Base-by-base conservation (phyloP, 2,329 filamentous ascomycete genomes). In the Aciculosporium take region DNA sequence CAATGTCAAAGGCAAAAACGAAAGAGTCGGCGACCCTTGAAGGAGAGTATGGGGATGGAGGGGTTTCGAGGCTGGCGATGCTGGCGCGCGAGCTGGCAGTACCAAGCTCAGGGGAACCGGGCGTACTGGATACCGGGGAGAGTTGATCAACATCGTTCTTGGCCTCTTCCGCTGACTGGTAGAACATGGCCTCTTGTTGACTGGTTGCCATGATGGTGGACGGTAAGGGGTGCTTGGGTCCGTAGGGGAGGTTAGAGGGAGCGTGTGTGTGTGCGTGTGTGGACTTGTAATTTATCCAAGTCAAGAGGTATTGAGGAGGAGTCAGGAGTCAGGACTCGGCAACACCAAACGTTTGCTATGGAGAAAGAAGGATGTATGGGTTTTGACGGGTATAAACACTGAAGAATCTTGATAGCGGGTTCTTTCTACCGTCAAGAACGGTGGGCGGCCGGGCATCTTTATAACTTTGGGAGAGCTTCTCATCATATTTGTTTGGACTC, bases 1-100 rank as follows among this genome's bases (percentile, higher is more conserved):
- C 84, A 49, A 85, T 83, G 59, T 88, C 83, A 54, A 88, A 87
- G 37, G 83, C 83, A 53, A 81, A 86, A n/a, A 83, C 82, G 56
- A 84, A 88, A 23, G 68, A 65, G 53, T 76, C 72, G 38, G 69
- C 69, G 10, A 70, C 66, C 3, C 61, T 54, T 5, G 61, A 52
- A 2, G 59, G 58, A 3, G 59, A 58, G 28, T 62, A 45, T 28
- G 66, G 58, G 0, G 65, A 62, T 21, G 54, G 50, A 17, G 56
- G 57, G 7, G 52, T 62, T 20, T 56, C 52, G 28, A 60, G 50
- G 45, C 57, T 59, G 44, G 52, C 54, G 31, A 61, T 49, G 43
- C 57, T 61, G 41, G 51, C 53, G 37, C 57, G 55, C 9, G 61
- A 61, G 40, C 53, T 56, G 37, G 47, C 55, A 20, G 57, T 58